Base-by-base conservation (phyloP, 2,329 filamentous ascomycete genomes). In the Fusarium brevicatenulatum region DNA sequence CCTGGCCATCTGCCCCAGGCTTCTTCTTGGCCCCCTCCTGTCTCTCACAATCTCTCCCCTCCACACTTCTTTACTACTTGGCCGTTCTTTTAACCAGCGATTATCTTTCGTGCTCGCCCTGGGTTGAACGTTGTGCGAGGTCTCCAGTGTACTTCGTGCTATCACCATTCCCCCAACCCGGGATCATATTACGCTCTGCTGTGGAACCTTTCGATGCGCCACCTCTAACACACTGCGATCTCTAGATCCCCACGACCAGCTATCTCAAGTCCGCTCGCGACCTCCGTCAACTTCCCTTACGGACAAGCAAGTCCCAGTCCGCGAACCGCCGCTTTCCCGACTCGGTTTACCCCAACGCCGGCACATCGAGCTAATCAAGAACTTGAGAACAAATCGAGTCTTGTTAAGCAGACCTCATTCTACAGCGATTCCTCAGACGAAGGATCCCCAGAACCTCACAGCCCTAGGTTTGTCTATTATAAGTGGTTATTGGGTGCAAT, bases 261-360 rank as follows among this genome's bases (percentile, higher is more conserved):
- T 63, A 81, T 84, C 69, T 85, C 86, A 49, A 89, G 86, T 76
- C 87, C 87, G 72, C 81, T 88, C 53, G 88, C 76, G 66, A 83
- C 83, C 63, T 84, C 83, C 66, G 85, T 80, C 76, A 81, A 73
- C 64, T 81, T 83, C 61, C 79, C 83, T 54, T 85, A 84, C 76
- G 82, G 82, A 68, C 82, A 85, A 58, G 79, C 83, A 68, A 85
- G 79, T 74, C 79, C 83, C 57, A 86, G 82, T 72, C 82, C 83
- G 50, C 73, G 68, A 60, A 76, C 73, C 39, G 62, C 55, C 34
- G 56, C 70, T 40, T 76, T 74, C 46, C 74, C 76, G 50, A 63
- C 63, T 25, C 71, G 72, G 71, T 72, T 72, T 68, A 81, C 78
- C 62, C 81, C 80, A 66, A 69, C 73, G 30, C 63, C 76, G 37